Base-by-base conservation (phyloP, 306 rosid genomes). In the Crataegus laevigata region DNA sequence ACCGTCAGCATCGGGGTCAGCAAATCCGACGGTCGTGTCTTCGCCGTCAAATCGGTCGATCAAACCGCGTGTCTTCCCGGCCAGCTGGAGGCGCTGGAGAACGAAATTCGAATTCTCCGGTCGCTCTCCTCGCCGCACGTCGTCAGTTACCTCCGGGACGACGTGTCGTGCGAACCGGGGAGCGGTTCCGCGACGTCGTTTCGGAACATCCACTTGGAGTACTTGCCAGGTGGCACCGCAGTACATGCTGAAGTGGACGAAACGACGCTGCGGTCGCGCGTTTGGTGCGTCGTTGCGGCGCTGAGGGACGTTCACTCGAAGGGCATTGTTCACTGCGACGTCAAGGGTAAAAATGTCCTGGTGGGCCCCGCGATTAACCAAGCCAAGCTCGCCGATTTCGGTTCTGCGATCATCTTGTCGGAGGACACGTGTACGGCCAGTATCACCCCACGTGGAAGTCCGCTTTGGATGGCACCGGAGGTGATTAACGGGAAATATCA, bases 401-500 rank as follows among this genome's bases (percentile, higher is more conserved):
- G 98, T 2, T 82, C 96, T n/a, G 88, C 96, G 18, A 59, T 77
- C 21, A 86, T 84, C 7, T 3, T 66, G 0, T 17, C 79, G 2
- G 17, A 14, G 6, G 32, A 15, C 6, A 63, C 3, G 1, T 1
- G 25, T 0, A 76, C 40, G 3, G 62, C 45, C n/a, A 60, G 12
- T 50, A 22, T 69, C 0, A 2, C 18, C 69, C 93, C 93, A 9
- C 90, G 98, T 7, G 98, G 98, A 25, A 94, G 96, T 21, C 98
- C 98, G 28, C 72, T 94, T 67, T 91, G 98, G 98, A 94, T 94
- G 98, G 98, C 97, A 21, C 98, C 98, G 77, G 98, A 94, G 87
- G 98, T 94, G 0, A 76, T 94, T 12, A 84, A 90, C 17, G 73
- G 88, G 79, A 91, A 90, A 66, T 84, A 74, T 47, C 97, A 90